Conservation (phyloP, 345 rosid species). For the Citrus cavaleriei region DNA sequence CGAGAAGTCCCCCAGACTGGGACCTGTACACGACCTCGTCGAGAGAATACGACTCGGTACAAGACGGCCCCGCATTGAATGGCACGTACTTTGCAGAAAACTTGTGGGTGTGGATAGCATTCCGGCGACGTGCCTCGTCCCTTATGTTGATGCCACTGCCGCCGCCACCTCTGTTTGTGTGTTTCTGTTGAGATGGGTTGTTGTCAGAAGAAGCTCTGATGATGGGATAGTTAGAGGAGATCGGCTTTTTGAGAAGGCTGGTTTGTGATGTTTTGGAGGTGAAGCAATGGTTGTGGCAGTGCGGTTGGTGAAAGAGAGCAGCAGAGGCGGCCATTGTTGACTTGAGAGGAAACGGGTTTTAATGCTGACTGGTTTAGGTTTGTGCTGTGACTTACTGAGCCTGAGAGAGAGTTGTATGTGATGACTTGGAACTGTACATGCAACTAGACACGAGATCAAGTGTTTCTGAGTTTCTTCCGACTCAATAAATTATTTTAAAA, state of each 20-base stretch:
- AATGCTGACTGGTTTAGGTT: not conserved
- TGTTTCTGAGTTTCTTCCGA: no score
- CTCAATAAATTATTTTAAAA: no score
- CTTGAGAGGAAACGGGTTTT: not conserved
- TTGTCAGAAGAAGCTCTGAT: not conserved
- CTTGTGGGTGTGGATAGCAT: conserved; percentile 14
- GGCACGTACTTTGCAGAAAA: conserved; percentile 62
- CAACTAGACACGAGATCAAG: no score
- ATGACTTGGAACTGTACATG: no score
- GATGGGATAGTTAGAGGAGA: not conserved
- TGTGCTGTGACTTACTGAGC: not conserved
- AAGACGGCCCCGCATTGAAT: conserved; percentile 31
- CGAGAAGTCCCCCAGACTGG: conserved; percentile 44
- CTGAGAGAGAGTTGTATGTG: not conserved
- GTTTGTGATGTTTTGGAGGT: not conserved
- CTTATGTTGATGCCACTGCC: conserved; percentile 10
- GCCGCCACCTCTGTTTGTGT: not conserved
- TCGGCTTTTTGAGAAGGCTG: not conserved
- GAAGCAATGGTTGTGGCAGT: not conserved
- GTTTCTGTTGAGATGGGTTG: not conserved
- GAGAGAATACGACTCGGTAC: conserved; percentile 40
- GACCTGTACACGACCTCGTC: conserved; percentile 51
- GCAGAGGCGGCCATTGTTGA: not conserved
- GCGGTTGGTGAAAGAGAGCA: not conserved
- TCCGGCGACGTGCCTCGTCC: conserved; percentile 51